Base-by-base conservation (phyloP, 768 basidiomycete genomes). In the Leucosporidium yakuticum region DNA sequence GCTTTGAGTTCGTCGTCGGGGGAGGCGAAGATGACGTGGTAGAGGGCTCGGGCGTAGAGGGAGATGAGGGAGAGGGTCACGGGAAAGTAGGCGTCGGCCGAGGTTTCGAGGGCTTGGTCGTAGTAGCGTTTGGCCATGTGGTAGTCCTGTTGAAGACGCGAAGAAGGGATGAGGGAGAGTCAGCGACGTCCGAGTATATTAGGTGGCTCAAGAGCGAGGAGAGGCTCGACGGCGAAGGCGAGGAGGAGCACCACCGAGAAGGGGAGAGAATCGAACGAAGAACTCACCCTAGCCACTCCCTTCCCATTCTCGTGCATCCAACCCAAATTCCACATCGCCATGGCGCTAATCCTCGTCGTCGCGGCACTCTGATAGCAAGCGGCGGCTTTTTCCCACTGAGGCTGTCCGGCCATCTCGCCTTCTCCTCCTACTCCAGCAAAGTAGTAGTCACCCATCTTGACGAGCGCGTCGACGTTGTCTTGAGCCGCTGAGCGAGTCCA, bases 241-340 rank as follows among this genome's bases (percentile, higher is more conserved):
- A 17, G 15, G 12, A 21, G n/a, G 27, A 36, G 29, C 17, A 48
- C 31, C 2, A 7, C 25, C 21, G 21, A 32, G 21, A 19, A 0
- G 50, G 25, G 44, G 29, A 44, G 32, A 66, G 20, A 48, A 25
- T 34, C 36, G 17, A 36, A 55, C 39, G 14, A 9, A 36, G 57
- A 25, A 69, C 81, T 70, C 69, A 90, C 91, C 83, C 89, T 88
- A 31, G 89, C 86, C 0, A 98, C 90, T 4, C 96, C 96, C 27
- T 90, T 78, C 0, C 96, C 96, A 74, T 92, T 91, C 80, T 98
- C 95, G 78, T 97, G 98, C 96, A 98, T 98, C 90, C 91, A 97
- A 2, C 95, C 96, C 17, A 98, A 80, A 76, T 97, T 96, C 92
- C 92, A 97, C 87, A 96, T 91, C 1, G 96, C 93, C 70, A 98